Base-by-base conservation (phyloP, 495 filamentous ascomycete genomes). In the Penicillium maclennaniae region DNA sequence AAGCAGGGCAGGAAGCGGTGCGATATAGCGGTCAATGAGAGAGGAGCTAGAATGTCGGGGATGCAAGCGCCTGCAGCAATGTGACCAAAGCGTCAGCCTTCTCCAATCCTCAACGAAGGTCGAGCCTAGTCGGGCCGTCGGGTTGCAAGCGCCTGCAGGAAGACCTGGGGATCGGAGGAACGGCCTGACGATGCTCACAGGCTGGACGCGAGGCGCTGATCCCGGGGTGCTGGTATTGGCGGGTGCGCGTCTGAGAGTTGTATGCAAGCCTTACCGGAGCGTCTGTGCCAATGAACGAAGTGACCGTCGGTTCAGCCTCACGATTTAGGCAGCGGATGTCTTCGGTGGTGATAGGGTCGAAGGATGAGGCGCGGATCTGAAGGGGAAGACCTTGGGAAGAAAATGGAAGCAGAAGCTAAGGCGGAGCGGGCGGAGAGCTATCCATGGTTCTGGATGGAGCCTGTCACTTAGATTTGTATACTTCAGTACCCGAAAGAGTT, bases 231-330 rank as follows among this genome's bases (percentile, higher is more conserved):
- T 60, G 47, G 42, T 55, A 53, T 34, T 47, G 51, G 48, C 52
- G 59, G 53, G 54, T 50, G 57, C 52, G 61, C 52, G 59, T 56
- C 62, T 66, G 56, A 41, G 43, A 47, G 42, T 43, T 41, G 42
- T 36, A 53, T 56, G 49, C 42, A 56, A 56, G 53, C 52, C 52
- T 43, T 31, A 43, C 36, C 51, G 56, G 26, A 51, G 48, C 40
- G 53, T 43, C 52, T 54, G 55, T 49, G 53, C 67, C 65, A 65
- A 71, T 67, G 34, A 51, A 58, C 38, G 26, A 20, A 42, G 49
- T 41, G 49, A 49, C 19, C 40, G 50, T 55, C 47, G 53, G 59
- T 69, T 59, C 65, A 74, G 72, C 72, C 72, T 75, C 72, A 75
- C 69, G 45, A 48, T 61, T 75, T 73, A 67, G 72, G 72, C 71